Conservation (phyloP, 2,329 filamentous ascomycete species). For the Capronia americana region DNA sequence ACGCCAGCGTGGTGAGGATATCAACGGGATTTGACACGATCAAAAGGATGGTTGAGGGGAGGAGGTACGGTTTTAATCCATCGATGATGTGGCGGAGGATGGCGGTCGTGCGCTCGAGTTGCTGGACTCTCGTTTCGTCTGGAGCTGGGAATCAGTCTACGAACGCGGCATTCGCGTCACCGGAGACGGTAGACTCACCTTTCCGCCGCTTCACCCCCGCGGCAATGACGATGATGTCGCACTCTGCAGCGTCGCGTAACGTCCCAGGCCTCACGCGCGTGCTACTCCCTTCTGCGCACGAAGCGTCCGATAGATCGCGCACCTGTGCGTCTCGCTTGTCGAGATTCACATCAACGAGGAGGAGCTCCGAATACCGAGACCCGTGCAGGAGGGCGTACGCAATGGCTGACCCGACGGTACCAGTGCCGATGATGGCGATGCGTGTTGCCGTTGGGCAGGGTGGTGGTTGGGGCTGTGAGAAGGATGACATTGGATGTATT, state of each 20-base stretch:
- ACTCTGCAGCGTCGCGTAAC: not conserved
- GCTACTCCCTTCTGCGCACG: not conserved
- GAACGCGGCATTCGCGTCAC: not conserved
- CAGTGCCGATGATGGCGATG: not conserved
- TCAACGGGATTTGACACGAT: slow-evolving; percentile 64
- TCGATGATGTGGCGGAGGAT: slow-evolving; percentile 26
- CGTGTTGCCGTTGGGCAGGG: not conserved
- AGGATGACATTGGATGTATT: not conserved
- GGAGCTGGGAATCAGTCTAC: not conserved
- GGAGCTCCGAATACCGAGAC: not conserved
- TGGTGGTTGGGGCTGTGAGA: not conserved
- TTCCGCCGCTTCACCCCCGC: not conserved
- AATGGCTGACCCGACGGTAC: not conserved
- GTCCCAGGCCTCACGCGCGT: not conserved
- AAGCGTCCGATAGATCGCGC: not conserved
- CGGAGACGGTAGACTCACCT: not conserved
- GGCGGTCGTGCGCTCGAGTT: not conserved
- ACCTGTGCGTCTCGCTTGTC: not conserved
- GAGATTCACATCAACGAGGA: not conserved
- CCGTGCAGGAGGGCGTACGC: not conserved
- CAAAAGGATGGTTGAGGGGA: slow-evolving; percentile 53
- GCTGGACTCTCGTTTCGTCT: not conserved
- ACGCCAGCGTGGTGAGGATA: slow-evolving; percentile 58
- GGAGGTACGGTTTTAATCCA: slow-evolving; percentile 55
- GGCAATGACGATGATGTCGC: not conserved